Percentiles rank a stretch among this genome's conserved stretches.
These are phyloP conservation scores for Vachellia pachyceras DNA, from an alignment of 306 rosid species.

Conservation along the genomic window DNA sequence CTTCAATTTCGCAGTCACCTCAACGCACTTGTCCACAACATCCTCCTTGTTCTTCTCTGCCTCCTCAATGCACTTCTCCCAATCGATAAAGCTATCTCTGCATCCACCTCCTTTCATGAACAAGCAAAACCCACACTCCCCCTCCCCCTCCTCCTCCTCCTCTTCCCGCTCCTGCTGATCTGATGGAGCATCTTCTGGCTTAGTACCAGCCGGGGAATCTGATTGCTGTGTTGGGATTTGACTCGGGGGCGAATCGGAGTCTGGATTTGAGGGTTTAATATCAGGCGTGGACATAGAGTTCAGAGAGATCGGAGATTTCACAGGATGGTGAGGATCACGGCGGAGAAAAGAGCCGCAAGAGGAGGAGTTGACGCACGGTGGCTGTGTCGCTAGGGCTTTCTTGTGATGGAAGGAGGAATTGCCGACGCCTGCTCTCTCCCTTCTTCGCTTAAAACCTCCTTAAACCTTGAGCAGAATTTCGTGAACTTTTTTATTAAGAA, in stretches of 20 bases:
- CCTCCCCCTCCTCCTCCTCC: constrained; percentile 2
- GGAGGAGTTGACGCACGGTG: constrained; percentile 15
- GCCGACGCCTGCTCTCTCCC: neutral
- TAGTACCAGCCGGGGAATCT: neutral
- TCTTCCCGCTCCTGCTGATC: neutral
- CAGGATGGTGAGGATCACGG: neutral
- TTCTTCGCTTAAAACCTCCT: constrained; percentile 29
- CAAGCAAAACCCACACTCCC: constrained; percentile 27
- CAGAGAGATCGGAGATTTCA: neutral
- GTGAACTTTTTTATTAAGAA: neutral
- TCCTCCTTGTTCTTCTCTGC: constrained; percentile 23
- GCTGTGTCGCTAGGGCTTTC: constrained; percentile 1
- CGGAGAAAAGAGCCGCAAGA: neutral
- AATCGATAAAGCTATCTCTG: constrained; percentile 22
- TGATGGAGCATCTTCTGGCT: neutral
- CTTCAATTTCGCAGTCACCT: constrained; percentile 8
- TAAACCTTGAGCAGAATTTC: constrained; percentile 8
- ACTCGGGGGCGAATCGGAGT: neutral
- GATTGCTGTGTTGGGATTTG: constrained; percentile 7
- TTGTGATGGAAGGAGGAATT: neutral
- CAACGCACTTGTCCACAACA: constrained; percentile 21
- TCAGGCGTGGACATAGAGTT: constrained; percentile 24
- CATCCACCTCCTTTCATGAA: constrained; percentile 27
- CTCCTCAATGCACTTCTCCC: constrained; percentile 26
- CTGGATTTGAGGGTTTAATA: neutral